Evolutionary conservation across 768 basidiomycete species (phyloP).

Genomic region (Russula sp.): DNA sequence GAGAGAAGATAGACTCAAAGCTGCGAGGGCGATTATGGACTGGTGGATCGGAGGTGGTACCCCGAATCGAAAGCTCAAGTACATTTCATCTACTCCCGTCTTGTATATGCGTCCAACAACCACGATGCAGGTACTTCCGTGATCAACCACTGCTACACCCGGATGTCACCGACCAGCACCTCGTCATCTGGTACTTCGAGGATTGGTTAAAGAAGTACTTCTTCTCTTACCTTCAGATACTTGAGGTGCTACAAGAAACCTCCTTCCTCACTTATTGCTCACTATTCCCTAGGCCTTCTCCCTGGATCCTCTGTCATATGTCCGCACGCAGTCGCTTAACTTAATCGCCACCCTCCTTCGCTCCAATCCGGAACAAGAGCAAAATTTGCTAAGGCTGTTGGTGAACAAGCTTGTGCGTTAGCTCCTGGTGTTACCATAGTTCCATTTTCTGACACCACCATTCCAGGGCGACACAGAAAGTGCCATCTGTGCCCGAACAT

Average conservation of each 20-base stretch:
- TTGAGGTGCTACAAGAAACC: slow-evolving; percentile 55
- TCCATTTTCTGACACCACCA: neutral
- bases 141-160: slow-evolving; percentile 75
- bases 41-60: slow-evolving; percentile 98
- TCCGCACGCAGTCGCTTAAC: slow-evolving; percentile 22
- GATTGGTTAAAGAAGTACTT: slow-evolving; percentile 98
- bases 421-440: neutral
- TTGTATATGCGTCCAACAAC: neutral
- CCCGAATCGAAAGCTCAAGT: slow-evolving; percentile 83
- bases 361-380: slow-evolving; percentile 94
- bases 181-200: slow-evolving; percentile 87
- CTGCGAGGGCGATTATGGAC: slow-evolving; percentile 86
- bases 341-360: slow-evolving; percentile 75
- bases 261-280: neutral
- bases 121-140: slow-evolving; percentile 69
- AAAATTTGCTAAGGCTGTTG: slow-evolving; percentile 86
- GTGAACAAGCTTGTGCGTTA: slow-evolving; percentile 84
- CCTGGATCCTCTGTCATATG: slow-evolving; percentile 46
- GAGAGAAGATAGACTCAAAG: slow-evolving; percentile 88
- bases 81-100: slow-evolving; percentile 27
- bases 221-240: slow-evolving; percentile 82
- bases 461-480: slow-evolving; percentile 83
- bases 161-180: slow-evolving; percentile 58
- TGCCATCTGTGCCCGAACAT: slow-evolving; percentile 81
- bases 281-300: slow-evolving; percentile 53